A percentile compares a stretch with the other conserved stretches of the same genome.
These are phyloP conservation scores for Gliomastix tumulicola DNA, from an alignment of 2,329 filamentous ascomycete species.

Conservation along the genomic window DNA sequence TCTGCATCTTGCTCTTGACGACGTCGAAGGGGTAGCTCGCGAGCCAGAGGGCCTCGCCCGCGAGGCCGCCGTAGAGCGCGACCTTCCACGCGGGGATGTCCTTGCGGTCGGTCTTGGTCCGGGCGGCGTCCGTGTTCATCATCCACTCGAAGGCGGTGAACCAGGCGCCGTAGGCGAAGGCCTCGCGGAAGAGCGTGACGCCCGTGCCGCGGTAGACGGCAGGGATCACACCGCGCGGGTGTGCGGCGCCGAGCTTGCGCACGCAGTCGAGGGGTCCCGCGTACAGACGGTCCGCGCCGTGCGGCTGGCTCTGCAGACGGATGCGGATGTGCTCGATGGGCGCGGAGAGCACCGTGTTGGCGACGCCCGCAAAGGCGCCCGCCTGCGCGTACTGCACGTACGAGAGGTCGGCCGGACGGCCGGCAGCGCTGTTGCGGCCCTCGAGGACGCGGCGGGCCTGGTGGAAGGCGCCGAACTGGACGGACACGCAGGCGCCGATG, in stretches of 20 bases:
- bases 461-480: constrained; percentile 97
- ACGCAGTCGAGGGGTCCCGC: constrained; percentile 83
- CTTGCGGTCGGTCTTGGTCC: constrained; percentile 68
- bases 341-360: constrained; percentile 80
- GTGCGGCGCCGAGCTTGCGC: constrained; percentile 67
- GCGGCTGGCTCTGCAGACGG: constrained; percentile 90
- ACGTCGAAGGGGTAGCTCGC: constrained; percentile 94
- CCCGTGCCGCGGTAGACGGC: constrained; percentile 83
- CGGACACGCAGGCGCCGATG: constrained; percentile 95
- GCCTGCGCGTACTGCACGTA: constrained; percentile 86
- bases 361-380: constrained; percentile 85
- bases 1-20: constrained; percentile 99
- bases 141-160: constrained; percentile 93
- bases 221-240: constrained; percentile 54
- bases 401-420: constrained; percentile 45
- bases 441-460: constrained; percentile 83
- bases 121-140: constrained; percentile 81
- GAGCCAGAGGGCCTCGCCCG: constrained; percentile 91
- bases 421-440: constrained; percentile 52
- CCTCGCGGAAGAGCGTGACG: constrained; percentile 83
- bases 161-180: constrained; percentile 92
- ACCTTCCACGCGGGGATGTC: constrained; percentile 81
- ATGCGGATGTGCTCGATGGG: constrained; percentile 98
- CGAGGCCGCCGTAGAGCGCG: constrained; percentile 85
- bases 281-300: constrained; percentile 75